A percentile compares a stretch with the other conserved stretches of the same genome.
phyloP scores from a whole-genome alignment of 805 yeast species.

The Myxozyma monticola region DNA sequence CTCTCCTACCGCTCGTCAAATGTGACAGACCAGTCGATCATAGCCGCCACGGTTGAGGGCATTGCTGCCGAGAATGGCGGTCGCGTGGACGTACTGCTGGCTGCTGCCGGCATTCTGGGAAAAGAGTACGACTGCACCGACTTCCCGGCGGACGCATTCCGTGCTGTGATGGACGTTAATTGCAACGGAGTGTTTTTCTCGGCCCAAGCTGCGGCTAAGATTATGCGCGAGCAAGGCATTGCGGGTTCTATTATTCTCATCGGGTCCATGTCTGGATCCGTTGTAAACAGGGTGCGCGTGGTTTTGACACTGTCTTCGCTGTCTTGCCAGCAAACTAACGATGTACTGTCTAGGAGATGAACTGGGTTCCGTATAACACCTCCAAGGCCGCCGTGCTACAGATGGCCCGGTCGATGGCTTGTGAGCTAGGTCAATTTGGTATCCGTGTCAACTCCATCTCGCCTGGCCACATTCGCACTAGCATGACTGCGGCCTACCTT shows the following conservation, averaged over 20 bases:
- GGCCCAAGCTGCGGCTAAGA: conserved; percentile 64
- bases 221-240: conserved; percentile 55
- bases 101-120: conserved; percentile 68
- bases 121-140: conserved; percentile 50
- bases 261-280: conserved; percentile 76
- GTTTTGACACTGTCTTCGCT: too few relatives aligned
- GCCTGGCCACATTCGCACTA: conserved; percentile 64
- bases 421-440: conserved; percentile 33
- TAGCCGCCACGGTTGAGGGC: conserved; percentile 44
- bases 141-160: conserved; percentile 60
- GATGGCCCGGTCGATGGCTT: conserved; percentile 26
- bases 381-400: conserved; percentile 27
- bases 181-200: conserved; percentile 70
- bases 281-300: conserved; percentile 69
- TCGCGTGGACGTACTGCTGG: conserved; percentile 60
- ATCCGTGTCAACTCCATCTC: conserved; percentile 70
- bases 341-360: conserved; percentile 31
- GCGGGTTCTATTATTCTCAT: conserved; percentile 74
- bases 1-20: conserved; percentile 48
- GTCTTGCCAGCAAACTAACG: background rate
- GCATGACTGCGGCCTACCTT: conserved; percentile 6
- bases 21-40: conserved; percentile 48
- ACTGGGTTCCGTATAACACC: conserved; percentile 38
- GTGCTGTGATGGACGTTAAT: conserved; percentile 64
- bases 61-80: conserved; percentile 54